A percentile compares a stretch with the other conserved stretches of the same genome.
Conservation (phyloP, 495 filamentous ascomycete genomes). For the Trichoderma asperelloides region DNA sequence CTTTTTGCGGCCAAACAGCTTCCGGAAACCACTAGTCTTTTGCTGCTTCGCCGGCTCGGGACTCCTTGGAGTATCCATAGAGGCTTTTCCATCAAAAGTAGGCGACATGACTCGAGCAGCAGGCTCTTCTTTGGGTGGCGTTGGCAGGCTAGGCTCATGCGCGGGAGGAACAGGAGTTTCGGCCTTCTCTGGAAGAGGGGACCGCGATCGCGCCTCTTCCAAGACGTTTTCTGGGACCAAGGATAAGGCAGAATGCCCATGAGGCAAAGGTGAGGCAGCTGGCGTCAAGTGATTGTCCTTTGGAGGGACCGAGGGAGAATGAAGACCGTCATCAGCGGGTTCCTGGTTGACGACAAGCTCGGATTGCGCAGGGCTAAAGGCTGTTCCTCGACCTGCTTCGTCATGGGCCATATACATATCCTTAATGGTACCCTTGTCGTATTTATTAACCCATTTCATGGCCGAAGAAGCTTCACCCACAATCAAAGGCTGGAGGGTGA, state of each 20-base stretch:
- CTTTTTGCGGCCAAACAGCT: conserved; percentile 55
- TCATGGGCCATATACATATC: conserved; percentile 69
- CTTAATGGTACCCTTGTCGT: conserved; percentile 76
- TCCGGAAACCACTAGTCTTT: conserved; percentile 45
- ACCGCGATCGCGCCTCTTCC: not conserved
- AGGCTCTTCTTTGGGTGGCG: conserved; percentile 11
- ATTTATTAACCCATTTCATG: conserved; percentile 90
- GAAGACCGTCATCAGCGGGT: conserved; percentile 17
- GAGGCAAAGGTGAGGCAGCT: not conserved
- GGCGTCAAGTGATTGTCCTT: not conserved
- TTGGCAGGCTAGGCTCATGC: not conserved
- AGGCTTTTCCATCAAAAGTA: not conserved
- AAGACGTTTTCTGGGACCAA: not conserved
- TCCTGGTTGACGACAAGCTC: conserved; percentile 23
- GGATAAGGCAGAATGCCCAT: not conserved
- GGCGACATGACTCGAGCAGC: conserved; percentile 12
- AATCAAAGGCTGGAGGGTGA: conserved; percentile 81
- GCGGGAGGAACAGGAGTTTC: not conserved
- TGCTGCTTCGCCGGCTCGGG: conserved; percentile 34
- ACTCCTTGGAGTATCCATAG: conserved; percentile 15
- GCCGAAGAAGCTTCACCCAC: conserved; percentile 82
- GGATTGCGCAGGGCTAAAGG: conserved; percentile 13
- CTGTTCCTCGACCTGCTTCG: conserved; percentile 55
- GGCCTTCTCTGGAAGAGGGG: not conserved
- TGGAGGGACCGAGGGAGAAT: not conserved